Percentiles rank a stretch among this genome's conserved stretches.
phyloP scores from a whole-genome alignment of 2,329 filamentous ascomycete genomes.

The Trichoderma hamatum region DNA sequence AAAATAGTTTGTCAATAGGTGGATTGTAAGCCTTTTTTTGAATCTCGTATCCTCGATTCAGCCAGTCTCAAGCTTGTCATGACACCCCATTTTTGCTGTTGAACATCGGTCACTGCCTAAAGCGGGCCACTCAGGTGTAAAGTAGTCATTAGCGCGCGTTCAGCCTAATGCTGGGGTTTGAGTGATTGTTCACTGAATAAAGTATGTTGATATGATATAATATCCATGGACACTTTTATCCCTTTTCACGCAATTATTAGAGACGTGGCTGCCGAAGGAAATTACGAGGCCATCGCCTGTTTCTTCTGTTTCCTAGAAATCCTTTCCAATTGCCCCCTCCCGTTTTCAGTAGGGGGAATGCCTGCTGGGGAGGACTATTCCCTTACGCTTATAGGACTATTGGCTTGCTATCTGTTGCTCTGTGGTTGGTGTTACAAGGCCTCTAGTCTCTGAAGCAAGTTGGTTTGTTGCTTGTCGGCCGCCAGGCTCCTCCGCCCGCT shows the following conservation, averaged over 20 bases:
- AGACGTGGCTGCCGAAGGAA: too few species aligned
- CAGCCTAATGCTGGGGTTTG: not conserved
- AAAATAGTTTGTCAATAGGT: not conserved
- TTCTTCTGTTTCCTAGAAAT: too few species aligned
- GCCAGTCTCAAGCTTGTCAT: not conserved
- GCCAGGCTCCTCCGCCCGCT: too few species aligned
- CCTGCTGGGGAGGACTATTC: too few species aligned
- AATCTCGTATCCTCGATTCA: not conserved
- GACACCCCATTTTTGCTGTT: not conserved
- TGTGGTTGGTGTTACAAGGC: too few species aligned
- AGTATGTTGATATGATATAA: not conserved
- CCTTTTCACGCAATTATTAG: not conserved
- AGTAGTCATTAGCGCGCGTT: not conserved
- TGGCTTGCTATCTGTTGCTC: too few species aligned
- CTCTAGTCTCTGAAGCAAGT: too few species aligned
- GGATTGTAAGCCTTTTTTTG: not conserved
- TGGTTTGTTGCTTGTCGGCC: too few species aligned
- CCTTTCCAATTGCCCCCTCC: too few species aligned
- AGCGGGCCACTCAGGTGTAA: not conserved
- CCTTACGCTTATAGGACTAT: too few species aligned
- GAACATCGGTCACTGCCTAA: slow-evolving; percentile 6
- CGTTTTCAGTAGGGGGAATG: too few species aligned
- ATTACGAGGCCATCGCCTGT: too few species aligned
- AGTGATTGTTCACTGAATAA: not conserved
- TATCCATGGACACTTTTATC: not conserved